phyloP scores from a whole-genome alignment of 192 early-diverging fungal species.

The Linnemannia hyalina region DNA sequence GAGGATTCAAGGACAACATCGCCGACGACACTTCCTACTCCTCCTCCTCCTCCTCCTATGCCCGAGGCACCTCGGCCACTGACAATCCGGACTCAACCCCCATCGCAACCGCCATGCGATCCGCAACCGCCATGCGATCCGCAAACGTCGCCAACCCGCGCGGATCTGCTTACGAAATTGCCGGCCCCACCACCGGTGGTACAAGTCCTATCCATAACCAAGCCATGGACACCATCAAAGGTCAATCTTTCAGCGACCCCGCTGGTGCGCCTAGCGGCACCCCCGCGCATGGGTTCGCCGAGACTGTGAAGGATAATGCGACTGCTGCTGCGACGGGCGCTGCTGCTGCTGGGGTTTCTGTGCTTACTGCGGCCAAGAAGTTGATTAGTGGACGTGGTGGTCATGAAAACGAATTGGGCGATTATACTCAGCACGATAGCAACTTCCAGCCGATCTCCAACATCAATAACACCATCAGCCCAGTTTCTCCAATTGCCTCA shows the following conservation, averaged over 20 bases:
- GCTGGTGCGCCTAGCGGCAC: background rate
- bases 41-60: too few species aligned
- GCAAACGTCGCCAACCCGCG: conserved; percentile 17
- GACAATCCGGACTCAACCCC: background rate
- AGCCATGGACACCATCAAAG: background rate
- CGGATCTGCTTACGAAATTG: conserved; percentile 15
- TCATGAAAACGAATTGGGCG: conserved; percentile 3
- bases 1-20: conserved; percentile 24
- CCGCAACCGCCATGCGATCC: conserved; percentile 29
- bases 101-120: conserved; percentile 27
- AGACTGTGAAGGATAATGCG: conserved; percentile 18
- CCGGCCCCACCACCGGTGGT: conserved; percentile 19
- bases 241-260: background rate
- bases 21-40: background rate
- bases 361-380: conserved; percentile 29
- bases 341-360: conserved; percentile 24
- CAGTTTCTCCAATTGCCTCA: background rate
- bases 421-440: background rate
- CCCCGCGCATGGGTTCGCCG: background rate
- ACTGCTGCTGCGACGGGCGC: conserved; percentile 11
- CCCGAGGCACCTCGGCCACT: background rate
- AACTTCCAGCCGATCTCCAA: background rate
- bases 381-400: background rate
- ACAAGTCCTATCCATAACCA: conserved; percentile 7
- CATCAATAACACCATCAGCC: background rate